Evolutionary conservation across 306 rosid species (phyloP).

Genomic region (Lathyrus tuberosus): DNA sequence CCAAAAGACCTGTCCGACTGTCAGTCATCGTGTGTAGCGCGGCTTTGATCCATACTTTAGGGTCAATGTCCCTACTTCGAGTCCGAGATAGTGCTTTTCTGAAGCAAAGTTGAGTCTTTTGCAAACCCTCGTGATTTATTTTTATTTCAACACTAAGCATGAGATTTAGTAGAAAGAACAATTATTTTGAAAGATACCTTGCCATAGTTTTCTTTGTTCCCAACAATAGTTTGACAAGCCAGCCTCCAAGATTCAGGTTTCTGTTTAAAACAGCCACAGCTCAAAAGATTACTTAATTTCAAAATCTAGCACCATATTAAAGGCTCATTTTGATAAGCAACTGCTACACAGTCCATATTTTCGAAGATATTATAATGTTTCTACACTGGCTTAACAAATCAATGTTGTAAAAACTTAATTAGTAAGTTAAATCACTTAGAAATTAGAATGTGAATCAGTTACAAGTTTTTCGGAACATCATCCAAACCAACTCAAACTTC

Average conservation of each 20-base stretch:
- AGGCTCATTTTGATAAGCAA: no score
- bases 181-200: slow-evolving; percentile 61
- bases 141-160: not conserved
- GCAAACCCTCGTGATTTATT: not conserved
- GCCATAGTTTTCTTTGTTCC: slow-evolving; percentile 87
- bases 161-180: slow-evolving; percentile 18
- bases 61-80: not conserved
- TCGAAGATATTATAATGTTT: slow-evolving; percentile 3
- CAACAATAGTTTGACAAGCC: slow-evolving; percentile 97
- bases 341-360: not conserved
- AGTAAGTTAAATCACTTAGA: no score
- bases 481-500: not conserved
- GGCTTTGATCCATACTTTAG: not conserved
- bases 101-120: not conserved
- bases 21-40: not conserved
- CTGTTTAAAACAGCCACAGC: slow-evolving; percentile 46
- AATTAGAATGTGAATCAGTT: not conserved
- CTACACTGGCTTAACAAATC: no score
- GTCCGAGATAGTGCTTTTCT: not conserved
- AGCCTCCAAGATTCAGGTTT: slow-evolving; percentile 95
- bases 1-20: not conserved
- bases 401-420: no score
- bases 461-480: not conserved
- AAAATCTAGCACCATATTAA: not conserved
- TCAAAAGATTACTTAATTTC: slow-evolving; percentile 25